phyloP scores from a whole-genome alignment of 495 filamentous ascomycete genomes.

The Neurospora sp. region DNA sequence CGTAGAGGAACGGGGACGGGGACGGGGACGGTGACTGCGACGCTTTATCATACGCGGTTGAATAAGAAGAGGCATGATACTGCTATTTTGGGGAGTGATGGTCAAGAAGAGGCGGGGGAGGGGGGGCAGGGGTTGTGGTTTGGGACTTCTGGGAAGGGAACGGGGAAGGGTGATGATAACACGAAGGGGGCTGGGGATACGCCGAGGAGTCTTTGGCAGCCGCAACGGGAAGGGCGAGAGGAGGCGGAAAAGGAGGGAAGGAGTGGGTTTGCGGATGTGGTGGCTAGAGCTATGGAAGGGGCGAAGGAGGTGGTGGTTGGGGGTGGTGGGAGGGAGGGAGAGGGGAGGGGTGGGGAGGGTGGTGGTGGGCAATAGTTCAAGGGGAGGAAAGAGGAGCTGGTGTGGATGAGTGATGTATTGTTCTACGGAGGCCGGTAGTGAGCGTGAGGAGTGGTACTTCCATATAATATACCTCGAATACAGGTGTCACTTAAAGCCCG shows the following conservation, averaged over 20 bases:
- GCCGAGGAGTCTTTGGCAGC: not conserved
- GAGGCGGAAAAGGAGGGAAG: not conserved
- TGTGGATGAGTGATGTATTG: too few relatives aligned
- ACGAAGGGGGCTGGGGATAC: not conserved
- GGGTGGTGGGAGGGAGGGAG: not conserved
- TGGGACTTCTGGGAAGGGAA: not conserved
- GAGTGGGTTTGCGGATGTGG: conserved; percentile 11
- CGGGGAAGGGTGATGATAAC: not conserved
- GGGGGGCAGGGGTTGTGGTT: not conserved
- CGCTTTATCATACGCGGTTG: conserved; percentile 6
- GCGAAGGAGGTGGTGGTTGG: not conserved
- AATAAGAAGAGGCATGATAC: not conserved
- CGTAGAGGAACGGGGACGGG: not conserved
- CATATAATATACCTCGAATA: not conserved
- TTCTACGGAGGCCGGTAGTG: not conserved
- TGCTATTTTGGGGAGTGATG: not conserved
- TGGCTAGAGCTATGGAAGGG: conserved; percentile 7
- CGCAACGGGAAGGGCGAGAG: not conserved
- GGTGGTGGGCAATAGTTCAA: not conserved
- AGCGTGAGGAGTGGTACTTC: not conserved
- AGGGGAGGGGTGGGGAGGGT: not conserved
- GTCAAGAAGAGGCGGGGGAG: not conserved
- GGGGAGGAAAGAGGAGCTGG: not conserved
- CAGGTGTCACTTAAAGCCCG: not conserved
- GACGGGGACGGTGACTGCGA: not conserved